Base-by-base conservation (phyloP, 257 asterid species). In the Scutellaria galericulata region DNA sequence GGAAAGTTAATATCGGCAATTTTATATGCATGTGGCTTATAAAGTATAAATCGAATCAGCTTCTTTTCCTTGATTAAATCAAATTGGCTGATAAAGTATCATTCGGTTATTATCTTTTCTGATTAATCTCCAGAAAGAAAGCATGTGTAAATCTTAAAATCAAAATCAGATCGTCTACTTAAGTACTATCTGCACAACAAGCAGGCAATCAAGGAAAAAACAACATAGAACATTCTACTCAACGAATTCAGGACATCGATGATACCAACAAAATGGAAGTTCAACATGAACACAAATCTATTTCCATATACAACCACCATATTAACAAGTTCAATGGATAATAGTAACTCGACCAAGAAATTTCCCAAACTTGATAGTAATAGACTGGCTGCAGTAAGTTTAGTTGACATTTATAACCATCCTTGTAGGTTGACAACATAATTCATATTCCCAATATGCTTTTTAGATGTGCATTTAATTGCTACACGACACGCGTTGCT, bases 401-500 rank as follows among this genome's bases (percentile, higher is more conserved):
- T 24, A 24, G 27, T 24, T 24, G 27, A 24, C 27, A 24, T 55
- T 7, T 18, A 18, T 18, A 18, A 18, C 18, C 18, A 18, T 57
- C 63, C 9, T 57, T 10, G 15, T 57, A 57, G 63, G 39, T 55
- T 20, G 40, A 55, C 40, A 20, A 55, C 61, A 22, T n/a, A 37
- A 55, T 51, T 31, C 37, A 6, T 51, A 20, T 22, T 7, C 6
- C 11, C 13, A 3, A 20, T 55, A 55, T 55, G 40, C n/a, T 55
- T 9, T 13, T 55, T 53, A 53, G 59, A 53, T 53, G 37, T 53
- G 59, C 59, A 13, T 20, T 53, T 53, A 53, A 53, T 53, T 53
- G 37, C 59, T 53, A 53, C 37, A 55, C 5, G 6, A 7, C 31
- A 18, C 6, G 37, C 6, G 7, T 53, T 53, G 22, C 13, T 35